Evolutionary conservation across 129 eudicot species (phyloP), one percentile per base, ranked within the genome.

Genomic region (Silybum marianum): DNA sequence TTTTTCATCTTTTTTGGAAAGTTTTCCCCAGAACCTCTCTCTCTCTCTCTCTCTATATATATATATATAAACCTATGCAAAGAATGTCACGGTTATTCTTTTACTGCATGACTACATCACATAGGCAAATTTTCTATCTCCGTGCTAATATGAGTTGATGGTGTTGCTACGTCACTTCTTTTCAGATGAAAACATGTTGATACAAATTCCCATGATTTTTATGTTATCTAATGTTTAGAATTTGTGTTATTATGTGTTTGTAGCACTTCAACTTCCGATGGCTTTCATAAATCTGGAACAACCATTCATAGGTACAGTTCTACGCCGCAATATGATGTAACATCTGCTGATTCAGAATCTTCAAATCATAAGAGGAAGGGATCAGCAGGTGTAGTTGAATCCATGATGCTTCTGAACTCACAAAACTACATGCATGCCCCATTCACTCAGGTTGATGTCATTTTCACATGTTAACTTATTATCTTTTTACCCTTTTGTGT

Each of bases 321-420:
- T 62, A 78, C 66, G 78, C 71, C 73, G 22, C 28, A 63, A 21
- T 9, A 62, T 48, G 70, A 24, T 32, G 72, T 46, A 68, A 75
- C 9, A n/a, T 86, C 82, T 78, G 90, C 78, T 44, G 78, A 77
- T 66, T 73, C 26, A 78, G 74, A 74, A 80, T 80, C 75, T 76
- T 82, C 85, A 0, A 88, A 85, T 78, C 72, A 18, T 40, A 80
- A 34, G 24, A 86, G 97, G 80, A 91, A 82, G 77, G 94, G 97
- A 25, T 89, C 98, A 63, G 91, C 98, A 76, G 97, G 97, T 76
- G 83, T 86, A 39, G 89, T 84, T 69, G 87, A 85, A 77, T 87
- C 93, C 60, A 76, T 89, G 92, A 89, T 93, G 97, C 97, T 93
- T 83, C 74, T 93, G 68, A 86, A 87, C 21, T 93, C 98, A 23